Conservation (phyloP, 257 asterid genomes). For the Linderniella brevidens region DNA sequence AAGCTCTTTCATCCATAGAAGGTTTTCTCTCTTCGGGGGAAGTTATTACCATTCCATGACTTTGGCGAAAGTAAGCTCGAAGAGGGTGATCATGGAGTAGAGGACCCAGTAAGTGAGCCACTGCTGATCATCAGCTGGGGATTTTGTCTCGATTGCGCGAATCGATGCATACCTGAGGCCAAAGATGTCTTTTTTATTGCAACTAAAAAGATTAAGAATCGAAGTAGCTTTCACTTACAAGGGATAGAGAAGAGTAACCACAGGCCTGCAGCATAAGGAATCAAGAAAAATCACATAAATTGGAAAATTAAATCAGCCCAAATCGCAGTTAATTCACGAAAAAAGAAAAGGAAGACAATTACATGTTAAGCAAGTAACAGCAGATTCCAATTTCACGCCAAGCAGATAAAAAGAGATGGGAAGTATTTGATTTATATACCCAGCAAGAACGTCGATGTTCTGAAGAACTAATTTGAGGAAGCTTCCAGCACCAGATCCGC, state of each 20-base stretch:
- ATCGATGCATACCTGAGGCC: conserved; percentile 78
- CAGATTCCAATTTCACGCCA: too few relatives aligned
- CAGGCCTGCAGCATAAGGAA: conserved; percentile 53
- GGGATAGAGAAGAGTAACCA: conserved; percentile 78
- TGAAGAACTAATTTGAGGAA: conserved; percentile 37
- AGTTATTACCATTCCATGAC: conserved; percentile 46
- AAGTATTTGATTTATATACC: conserved; percentile 19
- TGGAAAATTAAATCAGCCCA: background rate
- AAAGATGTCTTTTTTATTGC: background rate
- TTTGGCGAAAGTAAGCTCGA: conserved; percentile 68
- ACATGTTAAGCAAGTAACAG: too few relatives aligned
- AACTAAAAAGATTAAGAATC: background rate
- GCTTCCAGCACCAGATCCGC: conserved; percentile 43
- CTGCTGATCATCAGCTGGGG: conserved; percentile 67
- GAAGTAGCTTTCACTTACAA: conserved; percentile 39
- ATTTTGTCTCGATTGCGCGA: conserved; percentile 70
- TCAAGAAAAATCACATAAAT: background rate
- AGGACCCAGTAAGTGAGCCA: conserved; percentile 98
- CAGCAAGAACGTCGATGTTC: conserved; percentile 64
- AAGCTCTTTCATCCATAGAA: background rate
- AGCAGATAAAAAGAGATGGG: too few relatives aligned
- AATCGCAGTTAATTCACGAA: too few relatives aligned
- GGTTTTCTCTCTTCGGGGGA: background rate
- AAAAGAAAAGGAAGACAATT: too few relatives aligned
- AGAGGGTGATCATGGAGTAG: conserved; percentile 81